Percentiles rank a stretch among this genome's conserved stretches.
Evolutionary conservation across 1,284 basidiomycete species (phyloP).

Genomic region (Tilletia caries): DNA sequence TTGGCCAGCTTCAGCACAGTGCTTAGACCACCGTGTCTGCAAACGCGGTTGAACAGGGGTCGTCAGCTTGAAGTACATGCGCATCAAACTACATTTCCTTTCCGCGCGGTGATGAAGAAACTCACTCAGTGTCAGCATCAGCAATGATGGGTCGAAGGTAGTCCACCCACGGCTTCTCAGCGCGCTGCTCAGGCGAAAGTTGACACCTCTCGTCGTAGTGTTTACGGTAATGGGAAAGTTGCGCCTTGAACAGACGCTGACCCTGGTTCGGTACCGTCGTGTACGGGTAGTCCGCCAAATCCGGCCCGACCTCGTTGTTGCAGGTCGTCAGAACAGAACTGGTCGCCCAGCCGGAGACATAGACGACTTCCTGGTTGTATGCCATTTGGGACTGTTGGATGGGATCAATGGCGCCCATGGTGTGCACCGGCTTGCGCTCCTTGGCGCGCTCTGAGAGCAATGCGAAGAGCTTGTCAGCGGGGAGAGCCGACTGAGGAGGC

Average conservation of each 20-base stretch:
- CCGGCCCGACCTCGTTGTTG: slow-evolving; percentile 93
- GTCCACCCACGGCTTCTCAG: slow-evolving; percentile 50
- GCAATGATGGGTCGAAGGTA: slow-evolving; percentile 53
- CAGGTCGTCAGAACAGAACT: slow-evolving; percentile 68
- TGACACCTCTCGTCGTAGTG: slow-evolving; percentile 50
- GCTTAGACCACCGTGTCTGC: slow-evolving; percentile 48
- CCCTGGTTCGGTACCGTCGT: slow-evolving; percentile 79
- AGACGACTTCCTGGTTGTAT: slow-evolving; percentile 85
- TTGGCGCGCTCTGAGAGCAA: slow-evolving; percentile 66
- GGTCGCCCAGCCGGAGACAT: slow-evolving; percentile 94
- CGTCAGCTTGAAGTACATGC: background rate
- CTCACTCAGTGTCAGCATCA: slow-evolving; percentile 46
- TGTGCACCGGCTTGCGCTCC: slow-evolving; percentile 56
- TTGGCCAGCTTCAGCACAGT: slow-evolving; percentile 52
- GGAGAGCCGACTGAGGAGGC: slow-evolving; percentile 68
- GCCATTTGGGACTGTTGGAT: slow-evolving; percentile 98
- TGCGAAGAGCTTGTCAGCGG: slow-evolving; percentile 76
- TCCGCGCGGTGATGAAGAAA: too few relatives aligned
- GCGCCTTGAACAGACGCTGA: slow-evolving; percentile 53
- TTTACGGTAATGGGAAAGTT: slow-evolving; percentile 53
- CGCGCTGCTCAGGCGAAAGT: slow-evolving; percentile 39
- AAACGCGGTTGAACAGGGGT: background rate
- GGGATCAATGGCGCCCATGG: slow-evolving; percentile 65
- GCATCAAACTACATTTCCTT: too few relatives aligned
- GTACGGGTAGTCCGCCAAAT: slow-evolving; percentile 91